phyloP scores from a whole-genome alignment of 2,329 filamentous ascomycete genomes.

The Fusarium sp. region DNA sequence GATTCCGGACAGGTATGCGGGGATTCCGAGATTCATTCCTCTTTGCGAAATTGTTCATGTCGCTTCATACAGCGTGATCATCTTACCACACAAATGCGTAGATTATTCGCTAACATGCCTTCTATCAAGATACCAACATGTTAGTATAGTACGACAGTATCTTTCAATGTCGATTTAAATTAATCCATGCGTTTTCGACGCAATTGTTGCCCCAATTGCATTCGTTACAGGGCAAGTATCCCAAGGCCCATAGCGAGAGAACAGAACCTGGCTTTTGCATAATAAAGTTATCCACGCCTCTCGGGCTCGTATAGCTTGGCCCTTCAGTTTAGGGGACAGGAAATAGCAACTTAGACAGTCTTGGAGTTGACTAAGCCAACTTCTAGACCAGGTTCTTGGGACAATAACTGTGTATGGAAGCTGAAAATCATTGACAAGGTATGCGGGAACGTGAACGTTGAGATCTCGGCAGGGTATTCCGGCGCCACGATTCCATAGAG shows the following conservation, averaged over 20 bases:
- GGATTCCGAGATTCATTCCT: too few relatives aligned
- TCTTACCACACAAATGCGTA: not conserved
- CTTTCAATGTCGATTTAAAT: not conserved
- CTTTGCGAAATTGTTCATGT: not conserved
- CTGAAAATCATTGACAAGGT: conserved; percentile 20
- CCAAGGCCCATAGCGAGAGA: not conserved
- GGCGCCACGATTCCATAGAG: conserved; percentile 28
- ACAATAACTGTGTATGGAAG: conserved; percentile 17
- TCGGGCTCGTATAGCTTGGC: not conserved
- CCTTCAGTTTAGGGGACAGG: not conserved
- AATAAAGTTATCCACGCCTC: not conserved
- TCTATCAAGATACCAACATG: too few relatives aligned
- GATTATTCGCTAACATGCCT: not conserved
- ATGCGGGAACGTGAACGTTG: conserved; percentile 19
- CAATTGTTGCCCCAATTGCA: not conserved
- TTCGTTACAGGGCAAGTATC: conserved; percentile 18
- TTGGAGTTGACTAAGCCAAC: conserved; percentile 10
- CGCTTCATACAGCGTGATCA: not conserved
- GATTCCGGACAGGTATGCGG: not conserved
- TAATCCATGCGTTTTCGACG: not conserved
- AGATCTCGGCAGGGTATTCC: conserved; percentile 21
- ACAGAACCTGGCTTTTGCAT: not conserved
- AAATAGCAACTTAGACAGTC: not conserved
- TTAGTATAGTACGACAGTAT: not conserved
- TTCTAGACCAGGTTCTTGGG: not conserved